phyloP scores from a whole-genome alignment of 2,329 filamentous ascomycete genomes.

The Arthrobotrys megalospora region DNA sequence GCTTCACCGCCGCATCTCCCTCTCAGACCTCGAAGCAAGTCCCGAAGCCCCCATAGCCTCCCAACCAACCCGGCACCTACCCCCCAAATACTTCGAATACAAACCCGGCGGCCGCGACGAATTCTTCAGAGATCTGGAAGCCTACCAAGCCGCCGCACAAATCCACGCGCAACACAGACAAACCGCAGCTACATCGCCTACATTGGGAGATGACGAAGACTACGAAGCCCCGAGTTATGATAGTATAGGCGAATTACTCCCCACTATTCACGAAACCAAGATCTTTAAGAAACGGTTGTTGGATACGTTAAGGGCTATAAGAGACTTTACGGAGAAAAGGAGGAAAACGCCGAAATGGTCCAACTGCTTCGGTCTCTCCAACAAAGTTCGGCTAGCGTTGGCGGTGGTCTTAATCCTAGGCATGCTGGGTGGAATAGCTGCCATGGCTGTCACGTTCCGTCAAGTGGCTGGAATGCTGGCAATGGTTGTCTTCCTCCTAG shows the following conservation, averaged over 20 bases:
- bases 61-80: slow-evolving; percentile 10
- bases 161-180: slow-evolving; percentile 40
- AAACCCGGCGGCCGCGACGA: slow-evolving; percentile 54
- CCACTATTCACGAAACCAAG: slow-evolving; percentile 54
- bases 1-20: slow-evolving; percentile 55
- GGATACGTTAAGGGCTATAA: slow-evolving; percentile 29
- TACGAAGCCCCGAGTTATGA: slow-evolving; percentile 44
- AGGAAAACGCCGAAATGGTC: slow-evolving; percentile 44
- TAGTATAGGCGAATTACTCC: slow-evolving; percentile 35
- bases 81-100: slow-evolving; percentile 52
- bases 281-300: slow-evolving; percentile 44
- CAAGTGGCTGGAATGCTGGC: slow-evolving; percentile 39
- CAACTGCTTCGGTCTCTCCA: slow-evolving; percentile 49
- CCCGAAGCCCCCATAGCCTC: slow-evolving; percentile 16
- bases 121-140: slow-evolving; percentile 52
- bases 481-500: slow-evolving; percentile 30
- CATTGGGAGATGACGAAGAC: neutral
- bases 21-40: slow-evolving; percentile 41
- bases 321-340: slow-evolving; percentile 45
- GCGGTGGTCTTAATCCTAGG: slow-evolving; percentile 5
- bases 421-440: slow-evolving; percentile 24
- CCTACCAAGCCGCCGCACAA: slow-evolving; percentile 53
- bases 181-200: neutral
- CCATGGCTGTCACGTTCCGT: slow-evolving; percentile 23
- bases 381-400: slow-evolving; percentile 21